phyloP scores from a whole-genome alignment of 2,329 filamentous ascomycete species.

The Phyllosticta citrichinensis region DNA sequence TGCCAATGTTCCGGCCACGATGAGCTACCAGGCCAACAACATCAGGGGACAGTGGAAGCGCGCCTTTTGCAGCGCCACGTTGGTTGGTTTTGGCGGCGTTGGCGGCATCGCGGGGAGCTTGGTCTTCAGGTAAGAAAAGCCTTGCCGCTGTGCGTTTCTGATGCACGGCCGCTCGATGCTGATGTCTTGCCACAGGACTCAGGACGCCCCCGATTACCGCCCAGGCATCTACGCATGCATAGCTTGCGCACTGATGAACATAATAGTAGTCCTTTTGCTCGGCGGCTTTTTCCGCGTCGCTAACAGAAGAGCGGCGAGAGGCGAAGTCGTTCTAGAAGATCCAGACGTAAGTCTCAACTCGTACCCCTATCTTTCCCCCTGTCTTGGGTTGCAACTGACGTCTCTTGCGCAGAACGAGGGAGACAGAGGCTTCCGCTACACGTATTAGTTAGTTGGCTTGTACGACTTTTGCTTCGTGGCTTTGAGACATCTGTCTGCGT shows the following conservation, averaged over 20 bases:
- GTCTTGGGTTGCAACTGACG: background rate
- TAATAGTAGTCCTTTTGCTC: slow-evolving; percentile 25
- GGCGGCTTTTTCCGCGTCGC: slow-evolving; percentile 23
- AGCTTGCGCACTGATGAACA: slow-evolving; percentile 26
- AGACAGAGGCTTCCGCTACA: slow-evolving; percentile 7
- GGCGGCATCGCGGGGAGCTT: slow-evolving; percentile 68
- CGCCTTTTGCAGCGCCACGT: slow-evolving; percentile 64
- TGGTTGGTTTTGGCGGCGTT: slow-evolving; percentile 67
- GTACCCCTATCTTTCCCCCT: too few species aligned
- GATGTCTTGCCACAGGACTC: slow-evolving; percentile 15
- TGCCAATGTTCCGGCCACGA: slow-evolving; percentile 62
- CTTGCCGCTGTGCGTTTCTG: slow-evolving; percentile 17
- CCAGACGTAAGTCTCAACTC: slow-evolving; percentile 19
- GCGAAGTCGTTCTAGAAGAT: slow-evolving; percentile 32
- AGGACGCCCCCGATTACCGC: slow-evolving; percentile 27
- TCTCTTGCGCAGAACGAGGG: background rate
- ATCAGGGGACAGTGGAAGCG: slow-evolving; percentile 84
- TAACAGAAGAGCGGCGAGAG: slow-evolving; percentile 31
- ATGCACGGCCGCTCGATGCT: background rate
- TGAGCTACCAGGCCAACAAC: slow-evolving; percentile 81
- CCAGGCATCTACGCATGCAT: slow-evolving; percentile 31
- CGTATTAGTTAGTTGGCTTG: slow-evolving; percentile 1
- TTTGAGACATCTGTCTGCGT: background rate
- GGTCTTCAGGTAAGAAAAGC: slow-evolving; percentile 45
- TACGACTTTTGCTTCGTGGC: background rate